phyloP scores from a whole-genome alignment of 768 basidiomycete genomes.

The Calocera cornea region DNA sequence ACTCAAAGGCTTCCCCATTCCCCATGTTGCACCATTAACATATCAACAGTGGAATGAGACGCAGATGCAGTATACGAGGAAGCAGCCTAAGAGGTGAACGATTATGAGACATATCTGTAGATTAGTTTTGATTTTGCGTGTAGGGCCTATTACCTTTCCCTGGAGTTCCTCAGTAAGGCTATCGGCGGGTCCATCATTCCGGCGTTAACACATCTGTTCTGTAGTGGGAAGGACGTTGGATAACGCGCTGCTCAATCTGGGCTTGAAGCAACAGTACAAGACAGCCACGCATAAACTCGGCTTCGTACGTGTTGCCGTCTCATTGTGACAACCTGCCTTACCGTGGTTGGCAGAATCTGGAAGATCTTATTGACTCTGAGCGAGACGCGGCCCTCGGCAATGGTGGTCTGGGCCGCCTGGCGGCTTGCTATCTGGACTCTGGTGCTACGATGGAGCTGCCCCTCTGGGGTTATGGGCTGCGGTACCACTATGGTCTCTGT shows the following conservation, averaged over 20 bases:
- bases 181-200: conserved; percentile 37
- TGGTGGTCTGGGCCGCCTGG: conserved; percentile 88
- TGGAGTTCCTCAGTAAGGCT: conserved; percentile 83
- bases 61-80: conserved; percentile 61
- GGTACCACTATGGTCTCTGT: conserved; percentile 34
- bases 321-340: neutral
- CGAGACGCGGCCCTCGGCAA: conserved; percentile 92
- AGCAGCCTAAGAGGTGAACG: conserved; percentile 49
- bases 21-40: conserved; percentile 34
- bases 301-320: conserved; percentile 31
- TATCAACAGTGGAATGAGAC: conserved; percentile 61
- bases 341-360: conserved; percentile 35
- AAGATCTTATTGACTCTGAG: conserved; percentile 76
- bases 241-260: conserved; percentile 76
- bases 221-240: conserved; percentile 30
- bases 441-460: conserved; percentile 81
- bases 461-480: conserved; percentile 86
- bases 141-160: conserved; percentile 84
- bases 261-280: conserved; percentile 60
- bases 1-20: conserved; percentile 5
- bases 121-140: neutral
- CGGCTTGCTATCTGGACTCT: conserved; percentile 96
- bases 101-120: neutral
- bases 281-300: conserved; percentile 63
- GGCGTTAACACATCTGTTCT: conserved; percentile 4